Percentiles rank a stretch among this genome's conserved stretches.
phyloP scores from a whole-genome alignment of 768 basidiomycete species.

The Leccinum fibrillosum region DNA sequence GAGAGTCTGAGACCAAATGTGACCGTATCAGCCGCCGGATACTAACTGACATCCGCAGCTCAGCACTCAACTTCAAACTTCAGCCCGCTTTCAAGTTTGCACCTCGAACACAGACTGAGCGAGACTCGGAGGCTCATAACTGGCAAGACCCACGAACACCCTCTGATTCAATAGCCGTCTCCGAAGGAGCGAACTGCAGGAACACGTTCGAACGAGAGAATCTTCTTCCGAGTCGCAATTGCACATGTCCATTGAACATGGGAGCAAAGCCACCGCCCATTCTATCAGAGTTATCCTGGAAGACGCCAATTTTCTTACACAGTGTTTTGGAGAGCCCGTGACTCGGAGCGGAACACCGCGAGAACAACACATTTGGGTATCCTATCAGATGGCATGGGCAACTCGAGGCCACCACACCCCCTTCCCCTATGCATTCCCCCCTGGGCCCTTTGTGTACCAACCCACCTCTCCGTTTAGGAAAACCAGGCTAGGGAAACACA shows the following conservation, averaged over 20 bases:
- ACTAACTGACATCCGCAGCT: conserved; percentile 26
- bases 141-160: conserved; percentile 13
- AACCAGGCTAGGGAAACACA: conserved; percentile 1
- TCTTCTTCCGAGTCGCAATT: conserved; percentile 2
- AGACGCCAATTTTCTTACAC: conserved; percentile 25
- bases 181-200: conserved; percentile 10
- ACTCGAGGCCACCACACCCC: conserved; percentile 13
- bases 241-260: conserved; percentile 9
- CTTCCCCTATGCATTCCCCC: neutral
- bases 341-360: too few species aligned
- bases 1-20: neutral
- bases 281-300: conserved; percentile 18
- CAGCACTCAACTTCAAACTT: conserved; percentile 16
- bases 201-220: conserved; percentile 13
- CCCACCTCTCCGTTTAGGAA: conserved; percentile 22
- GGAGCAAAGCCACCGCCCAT: neutral
- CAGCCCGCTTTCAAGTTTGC: conserved; percentile 30
- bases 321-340: conserved; percentile 4
- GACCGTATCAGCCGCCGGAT: conserved; percentile 15
- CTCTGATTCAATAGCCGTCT: conserved; percentile 3
- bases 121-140: conserved; percentile 9
- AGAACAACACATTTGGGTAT: conserved; percentile 26
- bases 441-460: conserved; percentile 11
- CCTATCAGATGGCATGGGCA: conserved; percentile 21
- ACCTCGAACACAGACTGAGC: conserved; percentile 41